A percentile compares a stretch with the other conserved stretches of the same genome.
Evolutionary conservation across 164 flowering plant species (phyloP).

Genomic region (Vitis labrusca): DNA sequence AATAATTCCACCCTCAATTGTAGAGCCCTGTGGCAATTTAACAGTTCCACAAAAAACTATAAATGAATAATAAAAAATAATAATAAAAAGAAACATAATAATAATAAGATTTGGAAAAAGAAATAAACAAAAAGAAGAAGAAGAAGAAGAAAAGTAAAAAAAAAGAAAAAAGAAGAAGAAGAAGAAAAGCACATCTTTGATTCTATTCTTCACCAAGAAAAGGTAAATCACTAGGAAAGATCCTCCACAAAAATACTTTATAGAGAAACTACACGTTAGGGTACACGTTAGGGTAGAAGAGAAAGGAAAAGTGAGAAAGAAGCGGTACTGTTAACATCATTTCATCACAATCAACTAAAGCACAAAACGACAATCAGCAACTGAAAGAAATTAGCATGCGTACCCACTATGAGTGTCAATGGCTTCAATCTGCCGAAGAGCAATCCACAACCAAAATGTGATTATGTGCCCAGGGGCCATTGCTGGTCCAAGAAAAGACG

Average conservation of each 20-base stretch:
- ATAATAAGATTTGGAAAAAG: neutral
- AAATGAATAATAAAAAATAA: neutral
- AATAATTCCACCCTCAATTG: too few relatives aligned
- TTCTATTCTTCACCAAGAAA: slow-evolving; percentile 11
- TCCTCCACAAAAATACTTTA: slow-evolving; percentile 16
- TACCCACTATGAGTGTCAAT: slow-evolving; percentile 96
- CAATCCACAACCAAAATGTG: slow-evolving; percentile 90
- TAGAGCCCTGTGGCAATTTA: too few relatives aligned
- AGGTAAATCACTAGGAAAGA: slow-evolving; percentile 9
- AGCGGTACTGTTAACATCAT: slow-evolving; percentile 17
- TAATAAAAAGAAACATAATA: neutral
- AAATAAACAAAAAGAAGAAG: neutral
- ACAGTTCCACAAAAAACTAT: neutral
- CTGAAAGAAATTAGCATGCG: slow-evolving; percentile 17
- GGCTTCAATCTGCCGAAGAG: slow-evolving; percentile 84
- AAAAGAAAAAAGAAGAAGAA: neutral
- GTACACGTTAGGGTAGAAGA: neutral
- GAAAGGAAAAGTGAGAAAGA: slow-evolving; percentile 3
- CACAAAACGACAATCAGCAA: slow-evolving; percentile 7
- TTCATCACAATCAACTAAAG: slow-evolving; percentile 16
- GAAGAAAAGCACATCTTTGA: slow-evolving; percentile 5
- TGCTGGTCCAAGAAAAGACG: slow-evolving; percentile 85
- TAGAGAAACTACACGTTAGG: neutral
- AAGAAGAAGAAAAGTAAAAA: slow-evolving; percentile 1
- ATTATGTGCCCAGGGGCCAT: slow-evolving; percentile 87